Conservation (phyloP, 2,329 filamentous ascomycete species). For the Stachybotrys chartarum region DNA sequence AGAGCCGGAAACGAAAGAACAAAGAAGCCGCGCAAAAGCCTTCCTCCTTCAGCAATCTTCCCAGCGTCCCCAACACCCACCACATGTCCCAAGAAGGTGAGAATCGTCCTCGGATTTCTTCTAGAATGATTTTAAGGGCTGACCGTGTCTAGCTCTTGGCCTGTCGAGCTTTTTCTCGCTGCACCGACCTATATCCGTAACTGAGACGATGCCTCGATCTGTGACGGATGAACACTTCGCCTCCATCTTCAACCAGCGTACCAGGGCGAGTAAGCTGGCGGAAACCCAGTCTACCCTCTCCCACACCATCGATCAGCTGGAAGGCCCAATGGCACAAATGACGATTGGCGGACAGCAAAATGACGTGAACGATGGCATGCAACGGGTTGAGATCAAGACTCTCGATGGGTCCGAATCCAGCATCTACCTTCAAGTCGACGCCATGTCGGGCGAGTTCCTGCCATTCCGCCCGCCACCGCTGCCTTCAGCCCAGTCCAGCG, state of each 20-base stretch:
- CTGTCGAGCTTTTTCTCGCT: slow-evolving; percentile 93
- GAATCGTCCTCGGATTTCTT: slow-evolving; percentile 12
- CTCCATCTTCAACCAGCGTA: slow-evolving; percentile 65
- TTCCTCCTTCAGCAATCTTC: slow-evolving; percentile 49
- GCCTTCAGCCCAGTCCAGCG: slow-evolving; percentile 52
- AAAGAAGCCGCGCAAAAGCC: slow-evolving; percentile 41
- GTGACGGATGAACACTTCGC: slow-evolving; percentile 72
- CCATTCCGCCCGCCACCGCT: slow-evolving; percentile 83
- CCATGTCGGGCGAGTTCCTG: slow-evolving; percentile 62
- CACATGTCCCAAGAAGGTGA: slow-evolving; percentile 62
- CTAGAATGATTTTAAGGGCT: slow-evolving; percentile 4
- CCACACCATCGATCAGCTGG: slow-evolving; percentile 51
- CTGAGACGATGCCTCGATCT: slow-evolving; percentile 67
- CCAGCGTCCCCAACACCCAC: slow-evolving; percentile 68
- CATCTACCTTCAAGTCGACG: slow-evolving; percentile 59
- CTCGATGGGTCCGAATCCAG: slow-evolving; percentile 50
- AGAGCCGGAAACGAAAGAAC: slow-evolving; percentile 52
- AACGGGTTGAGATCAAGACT: slow-evolving; percentile 45
- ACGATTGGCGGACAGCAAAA: slow-evolving; percentile 36
- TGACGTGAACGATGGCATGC: slow-evolving; percentile 35
- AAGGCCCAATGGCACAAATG: slow-evolving; percentile 48
- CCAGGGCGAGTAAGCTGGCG: slow-evolving; percentile 42
- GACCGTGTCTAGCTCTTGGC: slow-evolving; percentile 59
- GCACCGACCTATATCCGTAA: slow-evolving; percentile 88
- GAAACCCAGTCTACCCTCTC: slow-evolving; percentile 63